Evolutionary conservation across 352 stramenopile species (phyloP).

Genomic region (Pilasporangium apinafurcum): DNA sequence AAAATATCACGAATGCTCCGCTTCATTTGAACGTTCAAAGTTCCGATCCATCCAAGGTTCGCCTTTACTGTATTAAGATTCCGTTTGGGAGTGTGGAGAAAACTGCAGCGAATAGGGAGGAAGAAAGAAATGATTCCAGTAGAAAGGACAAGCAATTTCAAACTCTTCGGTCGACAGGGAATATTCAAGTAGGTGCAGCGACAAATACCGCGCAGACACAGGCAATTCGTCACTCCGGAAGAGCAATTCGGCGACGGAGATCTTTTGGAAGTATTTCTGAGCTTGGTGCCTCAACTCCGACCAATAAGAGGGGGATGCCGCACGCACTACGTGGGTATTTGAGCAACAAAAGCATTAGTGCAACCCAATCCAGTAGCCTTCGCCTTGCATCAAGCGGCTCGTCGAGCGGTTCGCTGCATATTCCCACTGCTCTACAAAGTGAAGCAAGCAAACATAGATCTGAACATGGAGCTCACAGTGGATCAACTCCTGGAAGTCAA

Average conservation of each 20-base stretch:
- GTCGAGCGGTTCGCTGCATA: slow-evolving; percentile 3
- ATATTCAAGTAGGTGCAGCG: neutral
- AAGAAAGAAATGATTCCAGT: slow-evolving; percentile 1
- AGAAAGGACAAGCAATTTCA: slow-evolving; percentile 4
- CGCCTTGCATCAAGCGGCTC: slow-evolving; percentile 5
- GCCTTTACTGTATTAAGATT: slow-evolving; percentile 65
- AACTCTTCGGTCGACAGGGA: neutral
- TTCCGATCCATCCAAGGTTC: slow-evolving; percentile 62
- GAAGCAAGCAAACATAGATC: slow-evolving; percentile 11
- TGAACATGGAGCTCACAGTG: slow-evolving; percentile 5
- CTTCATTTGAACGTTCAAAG: slow-evolving; percentile 77
- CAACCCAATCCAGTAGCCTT: slow-evolving; percentile 14
- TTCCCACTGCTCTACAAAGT: slow-evolving; percentile 14
- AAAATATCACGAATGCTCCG: slow-evolving; percentile 84
- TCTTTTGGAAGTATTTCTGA: slow-evolving; percentile 74
- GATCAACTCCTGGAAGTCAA: neutral
- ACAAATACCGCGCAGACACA: slow-evolving; percentile 2
- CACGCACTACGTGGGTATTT: slow-evolving; percentile 47
- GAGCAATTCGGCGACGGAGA: slow-evolving; percentile 54
- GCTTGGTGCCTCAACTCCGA: slow-evolving; percentile 23
- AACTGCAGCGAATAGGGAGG: slow-evolving; percentile 8
- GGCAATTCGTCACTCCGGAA: slow-evolving; percentile 6
- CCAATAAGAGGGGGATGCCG: slow-evolving; percentile 31
- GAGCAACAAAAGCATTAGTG: slow-evolving; percentile 42
- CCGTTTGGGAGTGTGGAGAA: slow-evolving; percentile 23